Conservation (phyloP, 805 yeast genomes). For the Teunomyces tritomae region DNA sequence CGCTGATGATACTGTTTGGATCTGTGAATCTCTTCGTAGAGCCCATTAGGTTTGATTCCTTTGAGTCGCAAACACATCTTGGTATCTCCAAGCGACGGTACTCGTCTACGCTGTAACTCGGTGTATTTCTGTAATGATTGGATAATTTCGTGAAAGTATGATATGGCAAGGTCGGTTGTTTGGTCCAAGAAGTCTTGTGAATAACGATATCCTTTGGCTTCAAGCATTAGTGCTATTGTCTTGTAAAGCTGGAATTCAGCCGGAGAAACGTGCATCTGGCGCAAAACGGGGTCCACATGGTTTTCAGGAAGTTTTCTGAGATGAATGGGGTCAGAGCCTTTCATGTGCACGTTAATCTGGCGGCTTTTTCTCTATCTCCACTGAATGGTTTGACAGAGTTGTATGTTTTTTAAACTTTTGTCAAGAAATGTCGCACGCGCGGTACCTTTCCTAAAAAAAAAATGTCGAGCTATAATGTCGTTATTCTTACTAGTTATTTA, state of each 20-base stretch:
- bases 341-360: not conserved
- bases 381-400: not conserved
- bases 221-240: conserved; percentile 24
- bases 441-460: not conserved
- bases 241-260: conserved; percentile 12
- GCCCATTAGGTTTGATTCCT: conserved; percentile 35
- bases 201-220: conserved; percentile 18
- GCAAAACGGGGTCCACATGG: not conserved
- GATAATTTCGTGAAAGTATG: conserved; percentile 36
- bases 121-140: conserved; percentile 47
- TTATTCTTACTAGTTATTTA: conserved; percentile 22
- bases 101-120: conserved; percentile 57
- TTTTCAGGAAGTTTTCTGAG: not conserved
- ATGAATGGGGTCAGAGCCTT: not conserved
- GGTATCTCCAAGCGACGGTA: conserved; percentile 54
- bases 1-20: not conserved
- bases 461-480: not conserved
- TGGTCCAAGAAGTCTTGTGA: conserved; percentile 29
- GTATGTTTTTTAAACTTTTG: not conserved
- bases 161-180: conserved; percentile 25
- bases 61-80: conserved; percentile 43
- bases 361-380: no score
- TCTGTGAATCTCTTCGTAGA: conserved; percentile 33
- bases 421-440: not conserved
- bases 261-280: conserved; percentile 1